These are phyloP conservation scores for Marsdenia floribunda DNA, from an alignment of 257 asterid species.

Conservation along the genomic window DNA sequence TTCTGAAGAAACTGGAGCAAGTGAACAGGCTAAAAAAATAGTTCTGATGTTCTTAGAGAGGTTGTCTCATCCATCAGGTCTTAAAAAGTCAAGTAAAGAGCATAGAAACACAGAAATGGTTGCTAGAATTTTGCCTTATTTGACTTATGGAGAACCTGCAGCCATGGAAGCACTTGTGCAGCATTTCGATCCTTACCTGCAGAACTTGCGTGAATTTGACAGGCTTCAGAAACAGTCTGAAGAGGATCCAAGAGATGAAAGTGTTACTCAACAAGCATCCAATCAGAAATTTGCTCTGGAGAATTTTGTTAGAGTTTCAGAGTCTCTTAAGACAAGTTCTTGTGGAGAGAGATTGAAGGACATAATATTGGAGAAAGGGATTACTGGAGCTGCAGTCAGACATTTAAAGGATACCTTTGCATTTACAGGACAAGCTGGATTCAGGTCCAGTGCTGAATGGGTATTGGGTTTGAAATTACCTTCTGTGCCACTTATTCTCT, in stretches of 20 bases:
- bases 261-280: constrained; percentile 61
- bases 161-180: constrained; percentile 97
- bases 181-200: constrained; percentile 89
- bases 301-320: constrained; percentile 93
- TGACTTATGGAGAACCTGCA: constrained; percentile 96
- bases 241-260: constrained; percentile 77
- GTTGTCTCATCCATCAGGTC: constrained; percentile 87
- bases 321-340: constrained; percentile 90
- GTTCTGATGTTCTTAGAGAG: constrained; percentile 95
- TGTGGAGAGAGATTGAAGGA: constrained; percentile 98
- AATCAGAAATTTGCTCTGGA: constrained; percentile 83
- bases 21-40: constrained; percentile 97
- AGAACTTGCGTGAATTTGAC: constrained; percentile 83
- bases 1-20: constrained; percentile 78
- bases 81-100: constrained; percentile 84
- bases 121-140: constrained; percentile 93
- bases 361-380: constrained; percentile 90
- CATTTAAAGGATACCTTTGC: constrained; percentile 79
- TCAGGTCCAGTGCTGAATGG: constrained; percentile 73
- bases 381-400: constrained; percentile 69
- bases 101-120: constrained; percentile 99
- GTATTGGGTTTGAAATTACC: constrained; percentile 65
- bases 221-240: constrained; percentile 60
- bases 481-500: constrained; percentile 85
- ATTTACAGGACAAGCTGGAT: constrained; percentile 67